These are phyloP conservation scores for Chloris gayana DNA, from an alignment of 176 grass and related monocot species.

Conservation along the genomic window DNA sequence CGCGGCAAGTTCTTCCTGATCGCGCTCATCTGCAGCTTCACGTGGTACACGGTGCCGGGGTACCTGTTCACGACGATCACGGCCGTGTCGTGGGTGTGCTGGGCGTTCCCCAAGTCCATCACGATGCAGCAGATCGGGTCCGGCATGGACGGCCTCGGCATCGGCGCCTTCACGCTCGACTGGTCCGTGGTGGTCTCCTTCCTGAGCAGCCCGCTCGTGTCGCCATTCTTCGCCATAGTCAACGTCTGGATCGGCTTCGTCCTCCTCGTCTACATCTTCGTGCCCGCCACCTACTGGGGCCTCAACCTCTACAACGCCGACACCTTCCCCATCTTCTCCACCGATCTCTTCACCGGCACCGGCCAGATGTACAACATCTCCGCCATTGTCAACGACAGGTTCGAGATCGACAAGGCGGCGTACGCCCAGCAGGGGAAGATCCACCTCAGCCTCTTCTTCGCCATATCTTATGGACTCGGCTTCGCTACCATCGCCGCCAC, in stretches of 20 bases:
- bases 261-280: conserved; percentile 59
- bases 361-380: conserved; percentile 66
- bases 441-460: conserved; percentile 80
- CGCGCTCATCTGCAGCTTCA: conserved; percentile 73
- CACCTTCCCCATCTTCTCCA: conserved; percentile 79
- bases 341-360: conserved; percentile 52
- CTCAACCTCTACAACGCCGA: conserved; percentile 66
- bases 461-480: conserved; percentile 71
- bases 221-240: conserved; percentile 79
- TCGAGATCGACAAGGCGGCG: conserved; percentile 65
- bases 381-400: conserved; percentile 75
- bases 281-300: conserved; percentile 65
- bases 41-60: conserved; percentile 78
- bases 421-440: conserved; percentile 70
- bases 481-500: conserved; percentile 85
- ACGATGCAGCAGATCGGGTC: conserved; percentile 90
- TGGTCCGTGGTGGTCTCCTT: conserved; percentile 72
- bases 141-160: conserved; percentile 66
- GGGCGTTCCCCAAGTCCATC: conserved; percentile 66
- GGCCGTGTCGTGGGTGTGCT: conserved; percentile 92
- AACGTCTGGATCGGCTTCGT: conserved; percentile 71
- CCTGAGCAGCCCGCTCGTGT: conserved; percentile 70
- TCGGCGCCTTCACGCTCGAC: conserved; percentile 82
- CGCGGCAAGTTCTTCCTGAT: conserved; percentile 89
- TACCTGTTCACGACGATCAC: conserved; percentile 72